Evolutionary conservation across 257 asterid genomes (phyloP).

Genomic region (Echium plantagineum): DNA sequence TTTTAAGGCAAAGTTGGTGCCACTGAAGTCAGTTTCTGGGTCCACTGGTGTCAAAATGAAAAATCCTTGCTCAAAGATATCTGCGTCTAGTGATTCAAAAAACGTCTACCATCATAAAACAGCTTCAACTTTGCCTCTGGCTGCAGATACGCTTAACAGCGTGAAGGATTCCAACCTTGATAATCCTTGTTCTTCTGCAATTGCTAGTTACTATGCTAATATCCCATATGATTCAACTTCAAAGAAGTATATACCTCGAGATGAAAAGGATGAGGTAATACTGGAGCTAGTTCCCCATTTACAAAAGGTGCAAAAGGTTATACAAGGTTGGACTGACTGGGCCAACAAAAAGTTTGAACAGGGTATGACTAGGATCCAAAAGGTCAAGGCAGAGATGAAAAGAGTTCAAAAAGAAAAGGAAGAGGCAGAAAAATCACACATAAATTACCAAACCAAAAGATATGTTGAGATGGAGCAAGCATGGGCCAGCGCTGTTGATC

Average conservation of each 20-base stretch:
- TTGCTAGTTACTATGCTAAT: slow-evolving; percentile 27
- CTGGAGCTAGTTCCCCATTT: slow-evolving; percentile 27
- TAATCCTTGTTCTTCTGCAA: slow-evolving; percentile 16
- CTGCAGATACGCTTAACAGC: slow-evolving; percentile 10
- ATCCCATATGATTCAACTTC: slow-evolving; percentile 44
- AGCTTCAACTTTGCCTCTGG: slow-evolving; percentile 12
- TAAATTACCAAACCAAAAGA: slow-evolving; percentile 50
- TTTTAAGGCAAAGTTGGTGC: slow-evolving; percentile 53
- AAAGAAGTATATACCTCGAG: slow-evolving; percentile 33
- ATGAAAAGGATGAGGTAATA: slow-evolving; percentile 41
- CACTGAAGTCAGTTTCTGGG: slow-evolving; percentile 37
- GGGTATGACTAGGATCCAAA: slow-evolving; percentile 51
- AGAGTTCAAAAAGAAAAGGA: slow-evolving; percentile 60
- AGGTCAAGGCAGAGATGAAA: slow-evolving; percentile 55
- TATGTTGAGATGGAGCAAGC: slow-evolving; percentile 58
- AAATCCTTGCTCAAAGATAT: slow-evolving; percentile 25
- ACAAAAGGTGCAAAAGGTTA: slow-evolving; percentile 35
- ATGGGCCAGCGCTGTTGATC: slow-evolving; percentile 33
- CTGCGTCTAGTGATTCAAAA: slow-evolving; percentile 17
- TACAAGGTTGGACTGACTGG: slow-evolving; percentile 58
- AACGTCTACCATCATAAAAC: slow-evolving; percentile 15
- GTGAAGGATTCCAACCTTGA: slow-evolving; percentile 11
- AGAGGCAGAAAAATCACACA: slow-evolving; percentile 38
- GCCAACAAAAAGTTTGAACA: slow-evolving; percentile 65
- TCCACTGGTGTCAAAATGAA: slow-evolving; percentile 29